Conservation (phyloP, 2,329 filamentous ascomycete genomes). For the Sphaerulina populicola region DNA sequence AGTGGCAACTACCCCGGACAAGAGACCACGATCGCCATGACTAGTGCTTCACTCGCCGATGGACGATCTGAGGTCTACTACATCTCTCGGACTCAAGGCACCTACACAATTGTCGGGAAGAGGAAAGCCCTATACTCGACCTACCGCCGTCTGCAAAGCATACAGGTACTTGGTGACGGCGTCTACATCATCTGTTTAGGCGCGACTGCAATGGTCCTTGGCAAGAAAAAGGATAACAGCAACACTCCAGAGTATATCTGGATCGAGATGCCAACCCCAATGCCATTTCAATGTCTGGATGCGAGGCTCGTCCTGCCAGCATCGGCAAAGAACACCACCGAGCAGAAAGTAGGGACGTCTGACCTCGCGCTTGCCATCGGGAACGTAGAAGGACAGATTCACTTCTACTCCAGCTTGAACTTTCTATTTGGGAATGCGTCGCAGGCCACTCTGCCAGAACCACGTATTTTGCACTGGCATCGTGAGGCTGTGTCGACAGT, state of each 20-base stretch:
- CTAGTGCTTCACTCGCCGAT: slow-evolving; percentile 11
- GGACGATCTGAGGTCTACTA: slow-evolving; percentile 15
- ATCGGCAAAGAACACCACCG: slow-evolving; percentile 23
- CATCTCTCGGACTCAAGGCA: slow-evolving; percentile 11
- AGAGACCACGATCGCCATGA: slow-evolving; percentile 15
- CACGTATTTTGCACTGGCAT: slow-evolving; percentile 82
- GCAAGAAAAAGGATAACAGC: slow-evolving; percentile 38
- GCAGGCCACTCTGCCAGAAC: slow-evolving; percentile 35
- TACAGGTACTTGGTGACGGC: slow-evolving; percentile 47
- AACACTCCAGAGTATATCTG: slow-evolving; percentile 40
- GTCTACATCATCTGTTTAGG: slow-evolving; percentile 51
- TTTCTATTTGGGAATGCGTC: slow-evolving; percentile 21
- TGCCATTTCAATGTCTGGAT: slow-evolving; percentile 61
- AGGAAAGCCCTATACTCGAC: slow-evolving; percentile 34
- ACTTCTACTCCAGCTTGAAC: slow-evolving; percentile 56
- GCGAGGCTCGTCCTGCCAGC: slow-evolving; percentile 37
- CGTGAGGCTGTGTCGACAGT: slow-evolving; percentile 70
- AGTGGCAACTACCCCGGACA: slow-evolving; percentile 18
- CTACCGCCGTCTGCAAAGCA: slow-evolving; percentile 30
- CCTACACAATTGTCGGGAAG: slow-evolving; percentile 32
- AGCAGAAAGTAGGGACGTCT: slow-evolving; percentile 25
- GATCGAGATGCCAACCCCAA: slow-evolving; percentile 49
- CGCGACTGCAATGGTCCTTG: slow-evolving; percentile 52
- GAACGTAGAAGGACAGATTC: slow-evolving; percentile 65
- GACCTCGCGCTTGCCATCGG: slow-evolving; percentile 71